Base-by-base conservation (phyloP, 2,329 filamentous ascomycete species). In the Ophiostoma tasmaniense region DNA sequence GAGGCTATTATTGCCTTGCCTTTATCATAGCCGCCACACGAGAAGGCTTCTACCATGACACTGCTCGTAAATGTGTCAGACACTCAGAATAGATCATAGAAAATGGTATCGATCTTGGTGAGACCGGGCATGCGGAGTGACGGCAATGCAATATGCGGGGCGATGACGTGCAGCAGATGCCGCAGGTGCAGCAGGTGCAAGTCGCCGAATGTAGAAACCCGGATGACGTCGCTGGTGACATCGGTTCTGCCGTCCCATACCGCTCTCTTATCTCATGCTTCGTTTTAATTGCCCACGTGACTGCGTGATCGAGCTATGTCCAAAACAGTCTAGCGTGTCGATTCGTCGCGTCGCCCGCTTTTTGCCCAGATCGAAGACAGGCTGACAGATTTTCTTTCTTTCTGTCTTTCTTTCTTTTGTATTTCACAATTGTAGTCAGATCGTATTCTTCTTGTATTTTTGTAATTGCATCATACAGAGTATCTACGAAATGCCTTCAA, bases 281-380 rank as follows among this genome's bases (percentile, higher is more conserved):
- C n/a, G n/a, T n/a, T n/a, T n/a, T 45, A 45, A 61, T 25, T 33
- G 11, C 0, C 2, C 55, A 61, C 55, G 55, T 61, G 55, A 61
- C 55, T 10, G 3, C 33, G 17, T 28, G 39, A 30, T 30, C 17
- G 6, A 17, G 14, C 13, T 7, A 3, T 61, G 6, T 68, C 68
- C 2, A 13, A 69, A 55, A 25, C 10, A 62, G 67, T 30, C 50
- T 70, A 71, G 67, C 62, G 6, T 62, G 42, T 67, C 37, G 65
- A 50, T 45, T 17, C 28, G 50, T 68, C 69, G 70, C 61, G 50
- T 68, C 52, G 11, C 28, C 50, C 39, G n/a, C 42, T 59, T 39
- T 37, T 13, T 55, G 17, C 33, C 42, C n/a, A 20, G 66, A 67
- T 67, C 59, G 68, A 45, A n/a, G 8, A 7, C 17, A n/a, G n/a